These are phyloP conservation scores for Epichloe hybrida DNA, from an alignment of 2,329 filamentous ascomycete species.

Conservation along the genomic window DNA sequence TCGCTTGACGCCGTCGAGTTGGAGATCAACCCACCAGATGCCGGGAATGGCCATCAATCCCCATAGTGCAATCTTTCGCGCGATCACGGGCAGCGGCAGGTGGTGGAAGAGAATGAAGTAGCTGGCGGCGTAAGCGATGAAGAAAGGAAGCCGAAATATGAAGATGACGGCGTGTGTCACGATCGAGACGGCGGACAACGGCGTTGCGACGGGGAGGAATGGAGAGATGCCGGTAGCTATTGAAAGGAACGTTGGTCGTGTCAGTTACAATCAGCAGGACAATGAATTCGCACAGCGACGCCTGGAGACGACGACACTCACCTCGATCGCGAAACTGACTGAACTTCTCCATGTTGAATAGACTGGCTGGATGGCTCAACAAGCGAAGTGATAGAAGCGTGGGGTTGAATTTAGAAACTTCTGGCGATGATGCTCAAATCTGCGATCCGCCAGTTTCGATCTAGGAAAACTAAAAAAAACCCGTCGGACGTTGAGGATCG, in stretches of 20 bases:
- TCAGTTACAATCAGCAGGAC: background rate
- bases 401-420: too few species aligned
- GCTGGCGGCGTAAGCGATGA: slow-evolving; percentile 50
- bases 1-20: slow-evolving; percentile 90
- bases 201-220: slow-evolving; percentile 70
- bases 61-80: slow-evolving; percentile 81
- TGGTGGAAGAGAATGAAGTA: slow-evolving; percentile 78
- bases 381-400: background rate
- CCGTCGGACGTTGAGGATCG: too few species aligned
- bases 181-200: slow-evolving; percentile 46
- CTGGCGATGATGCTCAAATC: too few species aligned
- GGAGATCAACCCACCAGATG: slow-evolving; percentile 97
- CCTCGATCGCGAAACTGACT: slow-evolving; percentile 87
- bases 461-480: too few species aligned
- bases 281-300: background rate
- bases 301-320: slow-evolving; percentile 16
- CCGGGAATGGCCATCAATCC: slow-evolving; percentile 75
- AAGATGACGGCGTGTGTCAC: slow-evolving; percentile 62
- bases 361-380: background rate
- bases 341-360: slow-evolving; percentile 76
- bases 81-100: slow-evolving; percentile 49
- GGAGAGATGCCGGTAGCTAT: slow-evolving; percentile 89
- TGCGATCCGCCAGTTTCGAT: too few species aligned
- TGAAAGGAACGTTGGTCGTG: background rate
- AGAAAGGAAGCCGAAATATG: slow-evolving; percentile 63